A percentile compares a stretch with the other conserved stretches of the same genome.
Conservation (phyloP, 2,329 filamentous ascomycete genomes). For the Thermomyces lanuginosus region DNA sequence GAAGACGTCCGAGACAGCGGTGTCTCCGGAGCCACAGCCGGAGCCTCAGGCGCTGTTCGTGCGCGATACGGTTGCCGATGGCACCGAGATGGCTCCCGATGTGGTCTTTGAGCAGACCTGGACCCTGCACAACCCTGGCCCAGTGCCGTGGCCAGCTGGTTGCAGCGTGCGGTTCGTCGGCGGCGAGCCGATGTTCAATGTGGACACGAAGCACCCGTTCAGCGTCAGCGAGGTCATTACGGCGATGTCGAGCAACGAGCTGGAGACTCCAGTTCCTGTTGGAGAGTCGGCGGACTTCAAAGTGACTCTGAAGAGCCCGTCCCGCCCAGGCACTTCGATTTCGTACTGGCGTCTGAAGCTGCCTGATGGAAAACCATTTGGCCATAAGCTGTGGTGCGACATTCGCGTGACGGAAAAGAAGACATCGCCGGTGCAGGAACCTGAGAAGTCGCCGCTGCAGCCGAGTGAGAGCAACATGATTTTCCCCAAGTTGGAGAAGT, state of each 20-base stretch:
- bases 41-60: conserved; percentile 51
- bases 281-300: conserved; percentile 68
- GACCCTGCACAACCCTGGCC: conserved; percentile 75
- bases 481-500: conserved; percentile 91
- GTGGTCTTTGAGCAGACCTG: conserved; percentile 76
- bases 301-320: conserved; percentile 66
- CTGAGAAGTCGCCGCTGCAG: conserved; percentile 21
- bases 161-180: conserved; percentile 84
- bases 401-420: conserved; percentile 43
- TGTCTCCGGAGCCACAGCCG: conserved; percentile 18
- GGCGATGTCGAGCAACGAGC: conserved; percentile 68
- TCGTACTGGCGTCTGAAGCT: conserved; percentile 95
- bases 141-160: conserved; percentile 65
- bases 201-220: conserved; percentile 65
- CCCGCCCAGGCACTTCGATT: conserved; percentile 60
- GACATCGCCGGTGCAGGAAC: conserved; percentile 5
- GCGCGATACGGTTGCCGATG: conserved; percentile 63
- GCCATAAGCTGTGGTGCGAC: conserved; percentile 90
- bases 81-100: conserved; percentile 53
- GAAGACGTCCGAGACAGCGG: background rate
- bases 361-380: conserved; percentile 64
- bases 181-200: conserved; percentile 89
- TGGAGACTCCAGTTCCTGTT: conserved; percentile 50
- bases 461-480: conserved; percentile 59
- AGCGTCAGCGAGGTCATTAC: conserved; percentile 59